Base-by-base conservation (phyloP, 2,329 filamentous ascomycete genomes). In the Byssochlamys sp. region DNA sequence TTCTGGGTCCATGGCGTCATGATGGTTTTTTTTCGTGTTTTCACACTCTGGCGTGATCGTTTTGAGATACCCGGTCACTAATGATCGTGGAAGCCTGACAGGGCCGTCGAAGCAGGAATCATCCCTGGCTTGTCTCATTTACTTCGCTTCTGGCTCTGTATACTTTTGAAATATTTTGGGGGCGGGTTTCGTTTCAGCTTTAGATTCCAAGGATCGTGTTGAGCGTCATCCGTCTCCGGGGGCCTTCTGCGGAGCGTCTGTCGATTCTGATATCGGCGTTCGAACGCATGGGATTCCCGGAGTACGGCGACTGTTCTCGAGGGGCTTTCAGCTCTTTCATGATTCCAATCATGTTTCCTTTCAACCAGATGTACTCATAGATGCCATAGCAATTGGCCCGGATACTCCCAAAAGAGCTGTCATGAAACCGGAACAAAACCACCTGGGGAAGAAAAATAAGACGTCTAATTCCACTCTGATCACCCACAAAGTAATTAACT, bases 291-390 rank as follows among this genome's bases (percentile, higher is more conserved):
- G 31, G 14, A 57, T 39, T 4, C 19, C 35, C 26, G 35, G 28
- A 19, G 54, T 11, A 55, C 12, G 35, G 56, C 33, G 56, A 52
- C 19, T 51, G n/a, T 57, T 48, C 5, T 39, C 50, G 24, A 51
- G 24, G n/a, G n/a, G 54, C 24, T 11, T 48, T 26, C 27, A 3
- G 49, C 49, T 51, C 24, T 51, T 24, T 11, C 27, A 49, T 14
- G 49, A 28, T 51, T 24, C 4, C 49, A 45, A 9, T 54, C 29
- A 35, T 45, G 29, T 35, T 45, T 45, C 26, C 33, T 39, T 26
- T 55, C 29, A 4, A 55, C 62, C 33, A 58, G 58, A 65, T 67
- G 65, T 67, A 68, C 63, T 60, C 53, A 67, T 68, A 68, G 65
- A 66, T 56, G 63, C 62, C 56, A 62, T 60, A 11, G 27, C 24